Evolutionary conservation across 164 flowering plant species (phyloP), one percentile per base, ranked within the genome.

Genomic region (Tetrastigma voinierianum): DNA sequence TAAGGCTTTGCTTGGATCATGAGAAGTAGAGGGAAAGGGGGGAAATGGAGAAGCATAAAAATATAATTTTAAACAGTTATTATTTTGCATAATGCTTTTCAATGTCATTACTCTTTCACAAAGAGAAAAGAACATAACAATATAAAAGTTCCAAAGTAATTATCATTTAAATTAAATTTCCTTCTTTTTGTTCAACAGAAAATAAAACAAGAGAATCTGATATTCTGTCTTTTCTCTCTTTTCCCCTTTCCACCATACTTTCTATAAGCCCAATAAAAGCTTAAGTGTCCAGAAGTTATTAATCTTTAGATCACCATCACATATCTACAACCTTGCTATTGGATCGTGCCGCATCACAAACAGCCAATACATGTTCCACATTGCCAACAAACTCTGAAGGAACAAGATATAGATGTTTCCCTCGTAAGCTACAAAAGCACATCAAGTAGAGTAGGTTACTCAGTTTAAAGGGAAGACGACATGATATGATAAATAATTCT

Each of bases 331-430:
- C 96, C 97, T 95, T 95, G 67, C 19, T 73, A 69, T 69, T 83
- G 47, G 83, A 45, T 64, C 80, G 79, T 64, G 81, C 80, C 70
- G 81, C 76, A 75, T 83, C 88, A 72, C 77, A 81, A 68, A 95
- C 59, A 78, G 93, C 94, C 66, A 95, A 61, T 3, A 90, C 90
- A 80, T 84, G 72, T 23, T 84, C 87, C 18, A 74, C 83, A 78
- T 80, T 83, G 51, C 97, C 93, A 68, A 80, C 73, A 70, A 62
- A 67, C 62, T 86, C 91, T 44, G 80, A 32, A 4, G 89, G 91
- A 72, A 90, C 83, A 65, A 80, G 85, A 70, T 78, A 81, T 57
- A 89, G 55, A 24, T 89, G 94, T 69, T 92, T 95, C 24, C 96
- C 97, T 47, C 88, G 81, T 54, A 95, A 67, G 61, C 99, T 92